Percentiles rank a stretch among this genome's conserved stretches.
Conservation (phyloP, 768 basidiomycete genomes). For the Collybiopsis confluens region DNA sequence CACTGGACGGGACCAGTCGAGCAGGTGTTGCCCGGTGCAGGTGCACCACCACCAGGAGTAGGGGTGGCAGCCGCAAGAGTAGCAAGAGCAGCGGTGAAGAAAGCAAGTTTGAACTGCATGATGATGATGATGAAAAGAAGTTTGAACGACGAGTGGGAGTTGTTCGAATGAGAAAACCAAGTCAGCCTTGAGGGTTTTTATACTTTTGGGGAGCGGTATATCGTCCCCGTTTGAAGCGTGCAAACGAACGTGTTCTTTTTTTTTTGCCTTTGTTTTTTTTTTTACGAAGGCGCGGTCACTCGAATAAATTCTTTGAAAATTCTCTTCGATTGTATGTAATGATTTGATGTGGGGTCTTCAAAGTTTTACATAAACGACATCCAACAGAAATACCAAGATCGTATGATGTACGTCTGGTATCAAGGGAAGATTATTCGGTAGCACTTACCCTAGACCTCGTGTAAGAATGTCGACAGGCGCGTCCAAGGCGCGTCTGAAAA, state of each 20-base stretch:
- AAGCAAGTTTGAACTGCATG: conserved; percentile 8
- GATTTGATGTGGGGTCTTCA: too few relatives aligned
- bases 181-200: background rate
- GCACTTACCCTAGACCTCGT: too few relatives aligned
- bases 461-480: too few relatives aligned
- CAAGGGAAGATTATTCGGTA: too few relatives aligned
- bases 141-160: conserved; percentile 2
- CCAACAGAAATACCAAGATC: too few relatives aligned
- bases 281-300: too few relatives aligned
- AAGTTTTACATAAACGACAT: too few relatives aligned
- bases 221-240: background rate
- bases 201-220: background rate
- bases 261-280: background rate
- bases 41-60: background rate
- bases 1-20: conserved; percentile 5
- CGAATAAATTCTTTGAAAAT: too few relatives aligned
- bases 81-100: conserved; percentile 3
- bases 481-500: too few relatives aligned
- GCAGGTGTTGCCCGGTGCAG: too few relatives aligned
- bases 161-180: conserved; percentile 5
- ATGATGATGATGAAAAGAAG: background rate
- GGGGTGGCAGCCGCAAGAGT: conserved; percentile 4
- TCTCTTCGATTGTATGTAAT: too few relatives aligned
- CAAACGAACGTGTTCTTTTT: background rate
- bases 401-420: too few relatives aligned